Conservation (phyloP, 73 alveolate species). For the Paramecium sexaurelia region DNA sequence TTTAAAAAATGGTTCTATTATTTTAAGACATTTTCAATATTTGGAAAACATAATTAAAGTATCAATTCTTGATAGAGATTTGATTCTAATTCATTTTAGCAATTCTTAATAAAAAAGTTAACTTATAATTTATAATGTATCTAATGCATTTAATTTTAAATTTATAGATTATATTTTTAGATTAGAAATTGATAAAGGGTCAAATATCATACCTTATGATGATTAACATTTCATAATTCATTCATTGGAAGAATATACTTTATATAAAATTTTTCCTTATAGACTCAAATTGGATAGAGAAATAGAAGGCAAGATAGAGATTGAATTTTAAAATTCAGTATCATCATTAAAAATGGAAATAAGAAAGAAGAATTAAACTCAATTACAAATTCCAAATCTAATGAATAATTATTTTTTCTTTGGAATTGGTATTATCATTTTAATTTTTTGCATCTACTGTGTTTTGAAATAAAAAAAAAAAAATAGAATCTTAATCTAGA, state of each 20-base stretch:
- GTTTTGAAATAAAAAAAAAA: background rate
- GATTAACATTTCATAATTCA: background rate
- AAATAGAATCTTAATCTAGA: background rate
- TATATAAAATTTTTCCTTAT: background rate
- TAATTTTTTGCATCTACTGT: background rate
- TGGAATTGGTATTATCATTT: background rate
- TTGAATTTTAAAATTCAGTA: background rate
- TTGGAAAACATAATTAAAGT: background rate
- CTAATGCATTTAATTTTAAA: background rate
- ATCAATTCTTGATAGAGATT: background rate
- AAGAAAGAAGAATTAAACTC: background rate
- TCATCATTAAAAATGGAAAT: background rate
- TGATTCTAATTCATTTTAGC: background rate
- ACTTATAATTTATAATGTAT: background rate
- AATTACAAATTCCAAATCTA: too few relatives aligned
- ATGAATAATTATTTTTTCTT: background rate
- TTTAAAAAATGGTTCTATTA: background rate
- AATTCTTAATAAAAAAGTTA: background rate
- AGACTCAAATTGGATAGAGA: background rate
- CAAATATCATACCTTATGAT: background rate
- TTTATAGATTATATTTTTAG: background rate
- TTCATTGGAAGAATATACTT: background rate
- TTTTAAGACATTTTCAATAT: background rate
- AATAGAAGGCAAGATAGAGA: background rate
- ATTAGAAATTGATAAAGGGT: background rate